A percentile compares a stretch with the other conserved stretches of the same genome.
Conservation (phyloP, 2,329 filamentous ascomycete genomes). For the Fusarium lyarnte region DNA sequence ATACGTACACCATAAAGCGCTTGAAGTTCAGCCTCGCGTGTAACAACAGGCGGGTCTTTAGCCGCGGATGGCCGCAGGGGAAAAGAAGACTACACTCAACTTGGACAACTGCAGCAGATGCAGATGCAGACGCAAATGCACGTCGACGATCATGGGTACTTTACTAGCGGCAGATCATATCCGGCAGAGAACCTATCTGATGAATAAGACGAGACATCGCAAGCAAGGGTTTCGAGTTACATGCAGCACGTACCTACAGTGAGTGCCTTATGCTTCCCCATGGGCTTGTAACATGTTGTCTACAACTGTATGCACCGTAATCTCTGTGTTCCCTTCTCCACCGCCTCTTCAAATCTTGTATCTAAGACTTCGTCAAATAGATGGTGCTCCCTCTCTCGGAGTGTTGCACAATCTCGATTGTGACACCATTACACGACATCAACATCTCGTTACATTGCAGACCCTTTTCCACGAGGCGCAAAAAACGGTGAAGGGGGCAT, state of each 20-base stretch:
- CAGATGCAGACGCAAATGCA: background rate
- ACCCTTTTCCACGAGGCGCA: constrained; percentile 22
- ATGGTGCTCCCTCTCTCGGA: background rate
- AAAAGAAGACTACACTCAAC: constrained; percentile 22
- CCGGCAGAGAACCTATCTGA: constrained; percentile 5
- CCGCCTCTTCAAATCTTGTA: constrained; percentile 17
- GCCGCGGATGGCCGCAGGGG: constrained; percentile 23
- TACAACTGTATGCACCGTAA: background rate
- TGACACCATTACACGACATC: constrained; percentile 35
- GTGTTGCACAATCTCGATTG: constrained; percentile 45
- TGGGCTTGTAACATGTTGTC: background rate
- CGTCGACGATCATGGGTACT: constrained; percentile 9
- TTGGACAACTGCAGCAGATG: constrained; percentile 16
- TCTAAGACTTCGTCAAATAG: constrained; percentile 7
- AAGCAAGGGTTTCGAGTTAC: constrained; percentile 14
- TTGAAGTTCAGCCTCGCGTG: constrained; percentile 29
- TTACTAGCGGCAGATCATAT: constrained; percentile 21
- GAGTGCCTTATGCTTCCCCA: background rate
- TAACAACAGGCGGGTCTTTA: constrained; percentile 32
- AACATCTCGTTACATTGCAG: constrained; percentile 11
- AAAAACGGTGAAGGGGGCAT: constrained; percentile 30
- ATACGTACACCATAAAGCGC: constrained; percentile 5
- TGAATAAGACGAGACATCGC: constrained; percentile 1
- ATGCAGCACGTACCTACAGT: background rate
- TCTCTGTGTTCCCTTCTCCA: constrained; percentile 17